These are phyloP conservation scores for Zygoascus hellenicus DNA, from an alignment of 1,139 yeast genomes.

Conservation along the genomic window DNA sequence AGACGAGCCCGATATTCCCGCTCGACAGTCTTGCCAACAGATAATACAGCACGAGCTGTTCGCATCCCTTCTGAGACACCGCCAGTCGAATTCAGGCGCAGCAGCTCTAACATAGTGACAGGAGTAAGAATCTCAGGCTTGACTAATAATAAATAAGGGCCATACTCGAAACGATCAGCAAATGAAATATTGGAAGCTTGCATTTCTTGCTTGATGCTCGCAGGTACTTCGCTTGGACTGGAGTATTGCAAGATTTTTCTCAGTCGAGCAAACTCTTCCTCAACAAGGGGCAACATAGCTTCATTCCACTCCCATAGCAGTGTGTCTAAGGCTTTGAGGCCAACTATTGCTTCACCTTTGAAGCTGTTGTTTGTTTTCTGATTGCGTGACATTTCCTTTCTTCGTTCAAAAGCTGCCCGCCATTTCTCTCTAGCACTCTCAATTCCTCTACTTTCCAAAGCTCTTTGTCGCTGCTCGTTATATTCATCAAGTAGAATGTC, in stretches of 20 bases:
- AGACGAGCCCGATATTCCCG: constrained; percentile 71
- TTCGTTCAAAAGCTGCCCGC: constrained; percentile 74
- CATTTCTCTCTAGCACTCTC: constrained; percentile 86
- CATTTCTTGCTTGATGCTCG: constrained; percentile 16
- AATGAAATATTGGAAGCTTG: constrained; percentile 12
- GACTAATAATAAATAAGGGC: constrained; percentile 69
- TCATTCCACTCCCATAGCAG: constrained; percentile 74
- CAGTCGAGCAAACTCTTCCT: constrained; percentile 51
- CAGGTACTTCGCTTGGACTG: constrained; percentile 16
- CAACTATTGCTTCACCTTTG: constrained; percentile 5
- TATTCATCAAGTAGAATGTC: constrained; percentile 60
- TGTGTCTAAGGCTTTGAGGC: constrained; percentile 45
- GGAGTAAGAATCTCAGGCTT: constrained; percentile 79
- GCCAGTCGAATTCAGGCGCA: constrained; percentile 69
- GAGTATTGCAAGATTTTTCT: constrained; percentile 23
- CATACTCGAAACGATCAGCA: constrained; percentile 57
- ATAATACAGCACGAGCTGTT: constrained; percentile 72
- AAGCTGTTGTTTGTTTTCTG: constrained; percentile 8
- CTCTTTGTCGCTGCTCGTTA: constrained; percentile 69
- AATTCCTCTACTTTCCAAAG: constrained; percentile 69
- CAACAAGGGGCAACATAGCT: constrained; percentile 61
- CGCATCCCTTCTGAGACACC: constrained; percentile 82
- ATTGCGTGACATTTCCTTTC: constrained; percentile 35
- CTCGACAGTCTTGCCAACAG: constrained; percentile 82
- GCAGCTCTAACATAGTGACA: constrained; percentile 72